Conservation (phyloP, 2,329 filamentous ascomycete species). For the Pezicula carpinea region DNA sequence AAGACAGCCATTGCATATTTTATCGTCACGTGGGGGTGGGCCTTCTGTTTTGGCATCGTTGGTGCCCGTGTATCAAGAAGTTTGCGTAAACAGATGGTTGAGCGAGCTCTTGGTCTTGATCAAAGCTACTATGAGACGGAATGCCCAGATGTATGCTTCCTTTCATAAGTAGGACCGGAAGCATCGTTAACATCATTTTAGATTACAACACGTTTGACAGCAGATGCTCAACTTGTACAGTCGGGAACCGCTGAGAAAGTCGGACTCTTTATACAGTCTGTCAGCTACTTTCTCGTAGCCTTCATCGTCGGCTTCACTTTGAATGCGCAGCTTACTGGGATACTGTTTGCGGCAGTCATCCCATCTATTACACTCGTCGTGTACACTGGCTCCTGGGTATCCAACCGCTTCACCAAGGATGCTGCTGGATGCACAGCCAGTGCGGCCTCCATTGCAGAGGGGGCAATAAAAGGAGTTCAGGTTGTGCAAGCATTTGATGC, state of each 20-base stretch:
- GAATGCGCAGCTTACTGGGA: slow-evolving; percentile 48
- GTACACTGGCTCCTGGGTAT: slow-evolving; percentile 39
- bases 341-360: slow-evolving; percentile 46
- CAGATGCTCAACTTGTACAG: slow-evolving; percentile 53
- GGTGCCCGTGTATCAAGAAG: slow-evolving; percentile 44
- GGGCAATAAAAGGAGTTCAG: slow-evolving; percentile 44
- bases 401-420: slow-evolving; percentile 36
- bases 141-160: slow-evolving; percentile 40
- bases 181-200: slow-evolving; percentile 43
- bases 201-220: slow-evolving; percentile 49
- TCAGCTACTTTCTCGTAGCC: slow-evolving; percentile 55
- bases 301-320: slow-evolving; percentile 56
- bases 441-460: slow-evolving; percentile 47
- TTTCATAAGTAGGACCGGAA: neutral
- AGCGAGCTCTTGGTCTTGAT: slow-evolving; percentile 44
- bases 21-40: slow-evolving; percentile 42
- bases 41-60: slow-evolving; percentile 43
- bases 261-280: slow-evolving; percentile 47
- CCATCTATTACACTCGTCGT: slow-evolving; percentile 44
- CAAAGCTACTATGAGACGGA: slow-evolving; percentile 47
- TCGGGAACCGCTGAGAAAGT: slow-evolving; percentile 57
- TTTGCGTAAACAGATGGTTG: slow-evolving; percentile 40
- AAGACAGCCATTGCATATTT: slow-evolving; percentile 40
- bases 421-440: slow-evolving; percentile 41
- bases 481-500: slow-evolving; percentile 52